Conservation (phyloP, 1,139 yeast species). For the Saccharomyces hybrid region DNA sequence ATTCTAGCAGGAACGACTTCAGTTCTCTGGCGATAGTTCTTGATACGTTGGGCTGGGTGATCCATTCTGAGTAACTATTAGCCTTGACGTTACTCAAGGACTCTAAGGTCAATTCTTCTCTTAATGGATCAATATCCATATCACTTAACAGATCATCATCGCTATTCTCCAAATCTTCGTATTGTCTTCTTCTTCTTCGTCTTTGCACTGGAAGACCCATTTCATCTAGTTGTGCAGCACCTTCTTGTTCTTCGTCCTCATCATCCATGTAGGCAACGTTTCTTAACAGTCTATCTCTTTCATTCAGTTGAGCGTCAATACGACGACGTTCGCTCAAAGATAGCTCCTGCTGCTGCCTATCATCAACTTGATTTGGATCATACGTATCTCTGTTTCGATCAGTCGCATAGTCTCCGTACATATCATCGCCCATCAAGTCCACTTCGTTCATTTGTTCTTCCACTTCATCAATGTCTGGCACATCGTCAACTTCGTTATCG, state of each 20-base stretch:
- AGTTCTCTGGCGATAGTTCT: conserved; percentile 89
- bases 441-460: conserved; percentile 72
- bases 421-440: conserved; percentile 77
- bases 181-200: conserved; percentile 67
- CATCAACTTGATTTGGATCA: conserved; percentile 67
- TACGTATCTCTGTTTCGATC: conserved; percentile 66
- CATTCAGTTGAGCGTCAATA: conserved; percentile 71
- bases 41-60: conserved; percentile 86
- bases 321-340: conserved; percentile 69
- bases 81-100: conserved; percentile 91
- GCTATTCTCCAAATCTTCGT: conserved; percentile 50
- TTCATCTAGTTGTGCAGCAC: conserved; percentile 46
- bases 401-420: conserved; percentile 67
- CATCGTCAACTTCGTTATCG: conserved; percentile 44
- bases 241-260: conserved; percentile 42
- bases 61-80: conserved; percentile 86
- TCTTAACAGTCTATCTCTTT: conserved; percentile 60
- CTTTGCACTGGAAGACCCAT: conserved; percentile 67
- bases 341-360: conserved; percentile 64
- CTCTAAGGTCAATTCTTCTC: conserved; percentile 77
- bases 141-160: conserved; percentile 47
- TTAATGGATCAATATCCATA: conserved; percentile 66
- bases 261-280: conserved; percentile 57
- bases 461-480: conserved; percentile 61
- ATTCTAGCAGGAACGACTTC: conserved; percentile 80